Evolutionary conservation across 192 early-diverging fungal genomes (phyloP), one percentile per base, ranked within the genome.

Genomic region (Endogone sp.): DNA sequence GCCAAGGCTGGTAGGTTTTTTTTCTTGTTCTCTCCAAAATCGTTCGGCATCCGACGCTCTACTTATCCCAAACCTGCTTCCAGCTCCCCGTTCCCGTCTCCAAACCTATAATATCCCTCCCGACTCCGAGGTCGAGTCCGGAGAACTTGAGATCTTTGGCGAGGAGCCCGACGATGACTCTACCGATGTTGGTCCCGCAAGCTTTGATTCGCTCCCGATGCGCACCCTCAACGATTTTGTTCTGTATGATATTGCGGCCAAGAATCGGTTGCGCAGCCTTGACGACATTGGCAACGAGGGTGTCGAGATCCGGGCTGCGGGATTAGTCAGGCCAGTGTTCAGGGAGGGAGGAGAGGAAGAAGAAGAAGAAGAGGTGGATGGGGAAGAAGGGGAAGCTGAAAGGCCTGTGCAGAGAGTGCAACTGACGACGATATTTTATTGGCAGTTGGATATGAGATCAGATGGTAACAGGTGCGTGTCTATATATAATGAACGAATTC

Each of bases 151-250:
- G 31, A 73, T 85, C 13, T 58, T 85, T 31, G 77, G 77, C 25
- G 83, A 85, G 57, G 75, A 68, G 13, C 30, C 69, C 25, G 63
- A 61, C 10, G 77, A 71, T 29, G 44, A 49, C 20, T 37, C 16
- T 9, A 9, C 16, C n/a, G 37, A 44, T 13, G 37, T 8, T 13
- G 37, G 4, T 13, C 37, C 13, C 37, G 37, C 37, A 13, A 20
- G 32, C 8, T 66, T 20, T 25, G 76, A 75, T 25, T 73, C 78
- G 24, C 56, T 82, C 16, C 83, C 84, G 0, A 82, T 82, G 32
- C 82, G 85, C 25, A 72, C 69, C 9, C 69, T 87, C 22, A 77
- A 85, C 60, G 70, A 85, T 67, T 87, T 87, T 77, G 73, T 83
- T 3, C 66, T 84, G 20, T 86, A 74, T 63, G 81, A 86, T 63